Conservation (phyloP, 495 filamentous ascomycete genomes). For the Neurospora sublineolata region DNA sequence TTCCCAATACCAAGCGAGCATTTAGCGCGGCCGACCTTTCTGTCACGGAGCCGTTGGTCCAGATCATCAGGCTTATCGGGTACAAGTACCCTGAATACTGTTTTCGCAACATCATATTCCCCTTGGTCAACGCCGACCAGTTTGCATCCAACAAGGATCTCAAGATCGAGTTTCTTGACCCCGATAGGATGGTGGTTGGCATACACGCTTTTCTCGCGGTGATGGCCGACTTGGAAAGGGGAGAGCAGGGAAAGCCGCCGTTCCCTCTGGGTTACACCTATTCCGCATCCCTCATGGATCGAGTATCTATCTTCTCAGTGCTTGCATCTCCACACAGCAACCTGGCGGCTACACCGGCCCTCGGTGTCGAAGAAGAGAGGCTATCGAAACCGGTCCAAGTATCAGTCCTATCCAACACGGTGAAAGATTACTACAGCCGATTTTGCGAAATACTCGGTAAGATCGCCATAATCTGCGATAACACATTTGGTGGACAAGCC, state of each 20-base stretch:
- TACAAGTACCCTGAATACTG: slow-evolving; percentile 88
- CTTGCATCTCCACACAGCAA: slow-evolving; percentile 31
- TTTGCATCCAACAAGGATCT: slow-evolving; percentile 69
- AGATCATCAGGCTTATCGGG: slow-evolving; percentile 89
- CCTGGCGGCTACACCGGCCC: slow-evolving; percentile 17
- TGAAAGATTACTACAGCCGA: slow-evolving; percentile 69
- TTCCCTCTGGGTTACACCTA: slow-evolving; percentile 53
- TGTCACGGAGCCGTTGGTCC: slow-evolving; percentile 78
- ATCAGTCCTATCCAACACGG: slow-evolving; percentile 58
- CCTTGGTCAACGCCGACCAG: slow-evolving; percentile 81
- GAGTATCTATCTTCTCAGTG: slow-evolving; percentile 38
- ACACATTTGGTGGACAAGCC: slow-evolving; percentile 91
- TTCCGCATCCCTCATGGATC: slow-evolving; percentile 30
- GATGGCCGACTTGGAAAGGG: slow-evolving; percentile 87
- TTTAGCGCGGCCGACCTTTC: slow-evolving; percentile 70
- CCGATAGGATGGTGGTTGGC: slow-evolving; percentile 90
- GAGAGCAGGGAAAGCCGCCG: slow-evolving; percentile 64
- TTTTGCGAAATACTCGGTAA: slow-evolving; percentile 95
- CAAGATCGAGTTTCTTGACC: slow-evolving; percentile 85
- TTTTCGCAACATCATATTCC: slow-evolving; percentile 85
- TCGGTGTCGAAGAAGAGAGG: slow-evolving; percentile 36
- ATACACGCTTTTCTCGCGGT: slow-evolving; percentile 87
- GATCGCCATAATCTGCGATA: slow-evolving; percentile 90
- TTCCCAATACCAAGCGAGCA: slow-evolving; percentile 64
- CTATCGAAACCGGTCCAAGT: slow-evolving; percentile 66